Evolutionary conservation across 371 early-diverging fungal genomes (phyloP), one percentile per base, ranked within the genome.

Genomic region (Coemansia sp.): DNA sequence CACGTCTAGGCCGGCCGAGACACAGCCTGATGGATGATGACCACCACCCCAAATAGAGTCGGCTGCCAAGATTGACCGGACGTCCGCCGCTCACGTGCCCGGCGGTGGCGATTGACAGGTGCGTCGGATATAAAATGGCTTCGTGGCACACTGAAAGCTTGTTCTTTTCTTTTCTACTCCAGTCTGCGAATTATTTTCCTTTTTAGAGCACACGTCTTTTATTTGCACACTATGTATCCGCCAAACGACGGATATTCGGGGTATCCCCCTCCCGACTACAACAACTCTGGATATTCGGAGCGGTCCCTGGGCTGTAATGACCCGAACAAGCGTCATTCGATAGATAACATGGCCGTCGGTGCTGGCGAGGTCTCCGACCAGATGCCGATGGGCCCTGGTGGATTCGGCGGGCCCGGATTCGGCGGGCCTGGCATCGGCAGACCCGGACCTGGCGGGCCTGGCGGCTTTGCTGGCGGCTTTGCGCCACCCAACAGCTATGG

Each of bases 281-380:
- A 38, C 32, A 30, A 41, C 30, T 43, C 48, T 31, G 60, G 67
- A n/a, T 65, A 67, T 55, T 62, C 68, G 9, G 34, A 11, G 9
- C 51, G 51, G 31, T 50, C 51, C 31, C 26, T 50, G 51, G 34
- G 51, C 31, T 10, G 32, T 3, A 26, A 26, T 26, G 10, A 9
- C 0, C 4, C 31, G 32, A 35, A 42, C 8, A 43, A 50, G 16
- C 54, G 62, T 11, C 52, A 50, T 36, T 68, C 68, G 5, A 5
- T 39, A 4, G 67, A 71, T 56, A 71, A 71, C 51, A 62, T 67
- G 10, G n/a, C 63, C 3, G 72, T 71, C 4, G 72, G 72, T 10
- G 34, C 20, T 3, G 72, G 72, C 9, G 40, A 38, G 2, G 14
- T 57, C 47, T 32, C 48, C 10, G 51, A 42, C 51, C 10, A 14